Conservation (phyloP, 1,139 yeast genomes). For the Geotrichum bryndzae region DNA sequence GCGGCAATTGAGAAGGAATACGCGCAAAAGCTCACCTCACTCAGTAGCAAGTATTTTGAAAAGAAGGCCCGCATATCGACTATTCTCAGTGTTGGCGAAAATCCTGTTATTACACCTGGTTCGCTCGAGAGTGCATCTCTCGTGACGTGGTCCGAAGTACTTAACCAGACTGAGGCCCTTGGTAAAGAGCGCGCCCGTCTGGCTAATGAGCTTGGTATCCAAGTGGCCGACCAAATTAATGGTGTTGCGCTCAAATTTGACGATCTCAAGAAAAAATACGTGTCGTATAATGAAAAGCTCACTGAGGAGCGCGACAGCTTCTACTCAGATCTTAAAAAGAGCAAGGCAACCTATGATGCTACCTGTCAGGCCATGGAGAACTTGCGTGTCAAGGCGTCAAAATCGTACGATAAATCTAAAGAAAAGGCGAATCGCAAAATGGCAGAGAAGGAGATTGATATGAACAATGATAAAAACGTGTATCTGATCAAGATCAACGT, state of each 20-base stretch:
- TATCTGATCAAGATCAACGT: slow-evolving; percentile 75
- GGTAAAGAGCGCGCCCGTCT: slow-evolving; percentile 62
- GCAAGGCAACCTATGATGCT: slow-evolving; percentile 71
- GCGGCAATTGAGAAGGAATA: slow-evolving; percentile 80
- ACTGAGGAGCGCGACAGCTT: slow-evolving; percentile 51
- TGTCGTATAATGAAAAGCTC: slow-evolving; percentile 53
- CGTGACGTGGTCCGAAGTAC: slow-evolving; percentile 89
- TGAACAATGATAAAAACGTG: slow-evolving; percentile 80
- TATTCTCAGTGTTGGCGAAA: slow-evolving; percentile 78
- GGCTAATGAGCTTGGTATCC: slow-evolving; percentile 54
- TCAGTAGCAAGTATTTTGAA: slow-evolving; percentile 66
- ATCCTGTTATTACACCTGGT: slow-evolving; percentile 89
- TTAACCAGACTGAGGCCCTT: slow-evolving; percentile 76
- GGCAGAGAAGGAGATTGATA: slow-evolving; percentile 61
- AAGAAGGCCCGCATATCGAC: slow-evolving; percentile 69
- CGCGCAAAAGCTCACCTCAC: slow-evolving; percentile 55
- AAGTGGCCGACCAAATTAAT: slow-evolving; percentile 58
- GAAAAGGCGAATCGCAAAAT: slow-evolving; percentile 56
- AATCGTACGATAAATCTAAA: slow-evolving; percentile 41
- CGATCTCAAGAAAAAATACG: slow-evolving; percentile 51
- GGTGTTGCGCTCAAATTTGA: slow-evolving; percentile 51
- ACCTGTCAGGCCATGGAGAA: slow-evolving; percentile 75
- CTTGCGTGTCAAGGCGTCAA: slow-evolving; percentile 67
- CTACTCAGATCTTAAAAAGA: slow-evolving; percentile 62
- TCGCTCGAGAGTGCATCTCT: slow-evolving; percentile 86